A percentile compares a stretch with the other conserved stretches of the same genome.
Conservation (phyloP, 768 basidiomycete genomes). For the Floccularia luteovirens region DNA sequence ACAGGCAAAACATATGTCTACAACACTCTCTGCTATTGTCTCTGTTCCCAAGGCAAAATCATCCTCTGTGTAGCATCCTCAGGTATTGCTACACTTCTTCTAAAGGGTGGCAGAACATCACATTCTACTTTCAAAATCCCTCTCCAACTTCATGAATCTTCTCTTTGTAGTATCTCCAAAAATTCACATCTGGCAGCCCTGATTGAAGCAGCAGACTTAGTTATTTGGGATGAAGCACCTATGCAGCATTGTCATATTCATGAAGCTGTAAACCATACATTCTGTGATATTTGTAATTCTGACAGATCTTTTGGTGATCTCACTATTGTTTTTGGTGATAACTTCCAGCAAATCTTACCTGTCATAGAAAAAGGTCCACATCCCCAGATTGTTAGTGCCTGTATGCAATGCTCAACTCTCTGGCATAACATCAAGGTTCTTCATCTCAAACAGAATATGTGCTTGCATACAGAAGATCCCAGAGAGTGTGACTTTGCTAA, state of each 20-base stretch:
- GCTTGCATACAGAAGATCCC: conserved; percentile 11
- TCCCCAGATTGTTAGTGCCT: conserved; percentile 26
- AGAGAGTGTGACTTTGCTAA: conserved; percentile 5
- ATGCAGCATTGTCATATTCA: conserved; percentile 25
- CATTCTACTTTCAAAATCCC: conserved; percentile 46
- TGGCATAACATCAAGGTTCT: conserved; percentile 26
- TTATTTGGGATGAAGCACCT: conserved; percentile 9
- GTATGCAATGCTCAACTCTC: conserved; percentile 23
- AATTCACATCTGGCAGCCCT: conserved; percentile 20
- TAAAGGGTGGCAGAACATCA: conserved; percentile 35
- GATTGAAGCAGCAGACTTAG: conserved; percentile 7
- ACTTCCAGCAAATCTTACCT: conserved; percentile 39
- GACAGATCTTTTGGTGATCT: conserved; percentile 29
- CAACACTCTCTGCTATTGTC: conserved; percentile 18
- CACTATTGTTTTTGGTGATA: conserved; percentile 34
- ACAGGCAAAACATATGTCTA: conserved; percentile 40
- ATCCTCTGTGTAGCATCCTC: conserved; percentile 42
- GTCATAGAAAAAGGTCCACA: conserved; percentile 26
- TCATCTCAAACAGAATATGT: conserved; percentile 29
- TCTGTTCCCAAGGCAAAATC: conserved; percentile 20
- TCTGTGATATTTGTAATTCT: conserved; percentile 19
- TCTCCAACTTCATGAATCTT: conserved; percentile 18
- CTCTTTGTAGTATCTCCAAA: conserved; percentile 23
- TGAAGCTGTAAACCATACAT: conserved; percentile 28
- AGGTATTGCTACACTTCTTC: conserved; percentile 36